phyloP scores from a whole-genome alignment of 495 filamentous ascomycete genomes.

The Neurospora sp. region DNA sequence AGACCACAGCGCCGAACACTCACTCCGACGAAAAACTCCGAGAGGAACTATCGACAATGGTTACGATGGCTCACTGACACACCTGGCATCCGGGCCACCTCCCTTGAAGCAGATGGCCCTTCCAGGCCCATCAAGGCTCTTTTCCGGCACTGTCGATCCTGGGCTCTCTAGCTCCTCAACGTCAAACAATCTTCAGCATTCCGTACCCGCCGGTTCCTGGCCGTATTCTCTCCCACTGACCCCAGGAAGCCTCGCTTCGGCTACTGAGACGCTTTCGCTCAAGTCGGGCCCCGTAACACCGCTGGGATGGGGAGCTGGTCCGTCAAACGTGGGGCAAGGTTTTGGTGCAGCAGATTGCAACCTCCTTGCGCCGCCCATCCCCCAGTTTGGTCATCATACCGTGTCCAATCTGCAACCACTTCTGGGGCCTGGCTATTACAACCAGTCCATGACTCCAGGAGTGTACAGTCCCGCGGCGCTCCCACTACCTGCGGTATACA shows the following conservation, averaged over 20 bases:
- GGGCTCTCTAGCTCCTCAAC: slow-evolving; percentile 4
- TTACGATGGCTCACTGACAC: slow-evolving; percentile 79
- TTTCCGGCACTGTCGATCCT: slow-evolving; percentile 21
- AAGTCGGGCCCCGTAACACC: slow-evolving; percentile 3
- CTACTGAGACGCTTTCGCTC: not conserved
- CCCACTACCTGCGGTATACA: slow-evolving; percentile 64
- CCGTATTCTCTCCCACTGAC: slow-evolving; percentile 8
- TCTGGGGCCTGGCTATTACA: slow-evolving; percentile 61
- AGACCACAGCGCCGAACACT: slow-evolving; percentile 52
- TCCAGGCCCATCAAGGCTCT: slow-evolving; percentile 33
- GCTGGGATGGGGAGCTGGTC: slow-evolving; percentile 15
- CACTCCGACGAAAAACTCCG: slow-evolving; percentile 85
- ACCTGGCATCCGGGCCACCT: slow-evolving; percentile 66
- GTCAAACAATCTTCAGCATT: slow-evolving; percentile 3
- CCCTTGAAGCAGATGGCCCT: slow-evolving; percentile 85
- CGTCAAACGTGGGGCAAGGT: slow-evolving; percentile 3
- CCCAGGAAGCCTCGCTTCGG: not conserved
- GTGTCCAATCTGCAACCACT: slow-evolving; percentile 53
- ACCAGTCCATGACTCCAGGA: slow-evolving; percentile 53
- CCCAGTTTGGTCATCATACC: slow-evolving; percentile 29
- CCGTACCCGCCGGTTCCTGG: slow-evolving; percentile 12
- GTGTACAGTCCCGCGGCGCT: slow-evolving; percentile 62
- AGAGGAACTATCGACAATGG: slow-evolving; percentile 87
- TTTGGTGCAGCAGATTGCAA: slow-evolving; percentile 6
- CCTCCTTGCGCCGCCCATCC: slow-evolving; percentile 15